These are phyloP conservation scores for Corchorus capsularis DNA, from an alignment of 345 rosid genomes.

Conservation along the genomic window DNA sequence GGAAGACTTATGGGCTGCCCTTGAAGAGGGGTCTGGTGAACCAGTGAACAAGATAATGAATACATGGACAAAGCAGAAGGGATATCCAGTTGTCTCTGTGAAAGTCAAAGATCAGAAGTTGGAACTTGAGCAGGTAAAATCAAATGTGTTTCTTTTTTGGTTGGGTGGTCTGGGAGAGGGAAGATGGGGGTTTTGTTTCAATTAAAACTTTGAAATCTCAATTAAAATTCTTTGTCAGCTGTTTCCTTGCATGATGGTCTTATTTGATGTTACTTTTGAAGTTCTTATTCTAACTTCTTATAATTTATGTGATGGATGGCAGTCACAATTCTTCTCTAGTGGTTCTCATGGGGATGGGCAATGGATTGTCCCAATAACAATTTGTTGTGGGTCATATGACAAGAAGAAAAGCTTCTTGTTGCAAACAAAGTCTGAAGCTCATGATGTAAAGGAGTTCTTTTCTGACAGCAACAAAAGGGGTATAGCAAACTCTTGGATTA, in stretches of 20 bases:
- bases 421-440: constrained; percentile 59
- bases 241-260: background rate
- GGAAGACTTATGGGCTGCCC: constrained; percentile 88
- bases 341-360: constrained; percentile 82
- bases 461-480: constrained; percentile 22
- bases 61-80: constrained; percentile 90
- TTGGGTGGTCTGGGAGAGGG: background rate
- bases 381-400: constrained; percentile 79
- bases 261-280: constrained; percentile 16
- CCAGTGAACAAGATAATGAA: constrained; percentile 93
- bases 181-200: constrained; percentile 3
- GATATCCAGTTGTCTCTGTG: constrained; percentile 89
- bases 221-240: constrained; percentile 1
- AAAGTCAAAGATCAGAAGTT: constrained; percentile 65
- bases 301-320: constrained; percentile 33
- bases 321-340: constrained; percentile 88
- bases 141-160: background rate
- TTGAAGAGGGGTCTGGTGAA: constrained; percentile 86
- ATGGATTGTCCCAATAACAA: constrained; percentile 95
- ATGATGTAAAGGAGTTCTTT: constrained; percentile 45
- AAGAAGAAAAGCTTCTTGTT: constrained; percentile 64
- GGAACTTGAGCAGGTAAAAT: constrained; percentile 84
- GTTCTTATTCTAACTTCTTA: constrained; percentile 32
- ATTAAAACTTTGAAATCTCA: background rate
- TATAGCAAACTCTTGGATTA: constrained; percentile 56